phyloP scores from a whole-genome alignment of 2,329 filamentous ascomycete genomes.

The Penicillium sp. region DNA sequence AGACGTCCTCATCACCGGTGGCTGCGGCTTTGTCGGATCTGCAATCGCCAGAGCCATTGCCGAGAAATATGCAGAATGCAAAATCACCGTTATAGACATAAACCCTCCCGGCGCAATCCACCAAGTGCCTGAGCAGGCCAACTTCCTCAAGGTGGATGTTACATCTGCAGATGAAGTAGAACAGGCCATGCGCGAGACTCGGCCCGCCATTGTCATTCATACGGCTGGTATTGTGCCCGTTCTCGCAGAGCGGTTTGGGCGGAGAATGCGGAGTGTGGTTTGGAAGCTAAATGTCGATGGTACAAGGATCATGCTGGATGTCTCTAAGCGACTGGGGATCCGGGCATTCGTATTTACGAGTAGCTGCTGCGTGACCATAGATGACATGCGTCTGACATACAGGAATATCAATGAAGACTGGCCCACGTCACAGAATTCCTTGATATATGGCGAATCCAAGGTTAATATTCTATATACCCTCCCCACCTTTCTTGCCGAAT shows the following conservation, averaged over 20 bases:
- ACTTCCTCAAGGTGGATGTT: slow-evolving; percentile 32
- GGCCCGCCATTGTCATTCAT: slow-evolving; percentile 52
- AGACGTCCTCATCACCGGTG: slow-evolving; percentile 35
- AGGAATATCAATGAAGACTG: slow-evolving; percentile 38
- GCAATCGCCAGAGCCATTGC: slow-evolving; percentile 34
- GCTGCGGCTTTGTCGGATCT: slow-evolving; percentile 38
- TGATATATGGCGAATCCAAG: slow-evolving; percentile 45
- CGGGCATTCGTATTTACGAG: slow-evolving; percentile 55
- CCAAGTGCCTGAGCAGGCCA: slow-evolving; percentile 21
- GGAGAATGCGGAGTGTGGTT: slow-evolving; percentile 36
- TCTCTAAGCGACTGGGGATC: slow-evolving; percentile 42
- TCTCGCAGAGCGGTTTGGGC: slow-evolving; percentile 33
- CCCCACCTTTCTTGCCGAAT: background rate
- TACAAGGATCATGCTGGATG: slow-evolving; percentile 51
- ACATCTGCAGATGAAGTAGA: slow-evolving; percentile 25
- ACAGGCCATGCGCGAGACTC: slow-evolving; percentile 34
- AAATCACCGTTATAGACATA: slow-evolving; percentile 35
- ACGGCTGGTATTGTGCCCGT: slow-evolving; percentile 48
- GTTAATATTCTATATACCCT: slow-evolving; percentile 17
- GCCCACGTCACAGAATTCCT: slow-evolving; percentile 34
- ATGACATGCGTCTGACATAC: slow-evolving; percentile 41
- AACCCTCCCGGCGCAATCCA: slow-evolving; percentile 27
- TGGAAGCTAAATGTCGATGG: slow-evolving; percentile 53
- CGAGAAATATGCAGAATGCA: slow-evolving; percentile 33
- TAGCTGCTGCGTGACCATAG: slow-evolving; percentile 52